Evolutionary conservation across 2,329 filamentous ascomycete species (phyloP).

Genomic region (Cladosporium sp.): DNA sequence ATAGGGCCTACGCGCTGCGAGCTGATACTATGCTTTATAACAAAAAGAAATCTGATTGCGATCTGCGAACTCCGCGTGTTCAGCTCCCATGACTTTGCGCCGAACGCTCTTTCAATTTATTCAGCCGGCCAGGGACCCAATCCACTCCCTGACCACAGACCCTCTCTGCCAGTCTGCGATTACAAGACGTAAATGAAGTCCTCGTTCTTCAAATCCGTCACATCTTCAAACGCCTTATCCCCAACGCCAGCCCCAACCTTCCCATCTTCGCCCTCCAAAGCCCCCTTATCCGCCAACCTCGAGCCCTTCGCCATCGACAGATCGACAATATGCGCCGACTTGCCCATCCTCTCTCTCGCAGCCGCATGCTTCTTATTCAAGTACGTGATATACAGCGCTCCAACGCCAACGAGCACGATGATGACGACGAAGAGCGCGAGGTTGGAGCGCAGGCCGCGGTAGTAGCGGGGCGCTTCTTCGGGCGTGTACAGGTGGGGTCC

Average conservation of each 20-base stretch:
- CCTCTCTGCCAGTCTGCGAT: not conserved
- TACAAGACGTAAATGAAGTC: slow-evolving; percentile 57
- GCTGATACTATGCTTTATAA: too few species aligned
- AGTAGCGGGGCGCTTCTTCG: slow-evolving; percentile 53
- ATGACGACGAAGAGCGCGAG: slow-evolving; percentile 56
- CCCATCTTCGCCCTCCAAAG: slow-evolving; percentile 24
- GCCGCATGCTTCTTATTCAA: slow-evolving; percentile 52
- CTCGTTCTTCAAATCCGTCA: slow-evolving; percentile 56
- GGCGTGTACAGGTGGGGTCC: slow-evolving; percentile 60
- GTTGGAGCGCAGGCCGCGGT: slow-evolving; percentile 53
- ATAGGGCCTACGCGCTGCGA: too few species aligned
- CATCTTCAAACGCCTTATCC: slow-evolving; percentile 51
- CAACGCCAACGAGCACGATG: slow-evolving; percentile 44
- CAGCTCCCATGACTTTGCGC: too few species aligned
- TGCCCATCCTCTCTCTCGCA: slow-evolving; percentile 52
- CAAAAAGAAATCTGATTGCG: too few species aligned
- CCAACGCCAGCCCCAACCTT: slow-evolving; percentile 29
- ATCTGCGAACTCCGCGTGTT: too few species aligned
- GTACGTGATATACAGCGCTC: slow-evolving; percentile 44
- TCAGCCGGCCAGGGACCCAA: too few species aligned
- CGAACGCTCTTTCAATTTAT: too few species aligned
- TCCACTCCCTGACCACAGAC: too few species aligned
- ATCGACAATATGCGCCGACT: slow-evolving; percentile 53
- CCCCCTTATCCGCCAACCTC: slow-evolving; percentile 31
- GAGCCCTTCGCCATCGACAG: slow-evolving; percentile 50